Base-by-base conservation (phyloP, 805 yeast genomes). In the Metschnikowia picachoensis region DNA sequence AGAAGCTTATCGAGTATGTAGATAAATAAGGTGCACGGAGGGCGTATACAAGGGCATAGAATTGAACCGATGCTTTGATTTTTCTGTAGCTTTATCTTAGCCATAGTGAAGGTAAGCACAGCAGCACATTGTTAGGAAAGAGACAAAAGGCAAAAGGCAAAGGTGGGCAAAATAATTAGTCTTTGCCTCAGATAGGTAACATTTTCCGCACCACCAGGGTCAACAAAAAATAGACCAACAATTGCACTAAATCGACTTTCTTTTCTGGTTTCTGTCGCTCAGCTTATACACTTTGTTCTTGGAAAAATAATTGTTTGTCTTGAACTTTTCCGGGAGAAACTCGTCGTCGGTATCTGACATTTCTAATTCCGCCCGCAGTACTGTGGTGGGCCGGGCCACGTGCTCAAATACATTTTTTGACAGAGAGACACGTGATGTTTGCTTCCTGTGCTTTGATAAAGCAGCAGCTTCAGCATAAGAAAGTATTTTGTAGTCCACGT, bases 391-490 rank as follows among this genome's bases (percentile, higher is more conserved):
- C 27, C 37, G 35, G 33, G 43, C 20, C 27, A 27, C 32, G 15
- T 31, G 14, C 37, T 37, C 20, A 31, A 31, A 36, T 5, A 5
- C 36, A 3, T 12, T 28, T 30, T 35, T 34, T 3, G 33, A 20
- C 32, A 11, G n/a, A 6, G 39, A n/a, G 39, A 44, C 48, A 30
- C 30, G 41, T n/a, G 54, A 32, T 8, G 62, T 44, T 46, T 57
- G 65, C 33, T 47, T 41, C 47, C 60, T 60, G 45, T 53, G 41
- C 41, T 50, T 53, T n/a, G 64, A 57, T 53, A 67, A 47, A 17
- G 61, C 55, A 4, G 76, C 74, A 28, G 62, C 77, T 52, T 72
- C 76, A n/a, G 77, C 77, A 47, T 71, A 72, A n/a, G 71, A 62
- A 49, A 72, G 60, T 43, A 64, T 62, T 37, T 62, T 62, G 51